Evolutionary conservation across 2,329 filamentous ascomycete genomes (phyloP), one percentile per base, ranked within the genome.

Genomic region (Thelonectria rubi): DNA sequence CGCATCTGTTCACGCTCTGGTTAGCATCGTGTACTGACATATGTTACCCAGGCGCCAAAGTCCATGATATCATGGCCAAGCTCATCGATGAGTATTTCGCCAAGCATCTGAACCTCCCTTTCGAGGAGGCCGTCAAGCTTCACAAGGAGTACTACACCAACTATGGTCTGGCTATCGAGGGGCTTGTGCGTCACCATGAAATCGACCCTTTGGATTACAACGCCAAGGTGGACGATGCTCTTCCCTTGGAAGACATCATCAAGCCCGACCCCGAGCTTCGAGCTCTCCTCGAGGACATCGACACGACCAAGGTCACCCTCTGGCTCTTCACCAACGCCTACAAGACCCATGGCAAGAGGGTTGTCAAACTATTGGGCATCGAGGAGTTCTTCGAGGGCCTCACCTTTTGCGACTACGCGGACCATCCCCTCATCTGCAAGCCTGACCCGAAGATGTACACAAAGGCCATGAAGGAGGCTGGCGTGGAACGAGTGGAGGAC

Each of bases 311-410:
- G 75, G 91, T 97, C 65, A 93, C 88, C 65, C 81, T 93, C 30
- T 99, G 96, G 95, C 87, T 99, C 2, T 90, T 99, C 72, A 99
- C 96, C 2, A 99, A 99, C 73, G 95, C 96, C 20, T 97, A 99
- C 72, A 82, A 96, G 66, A 98, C 84, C 34, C 95, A 99, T 73
- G 95, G 88, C 32, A 89, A 87, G 72, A 82, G 93, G 43, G 95
- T 99, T 0, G 88, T 97, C 12, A 88, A 84, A 62, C 80, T 99
- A 18, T 82, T 99, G 2, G 89, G 86, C 2, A 82, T 99, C 21
- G 93, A 96, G 2, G 92, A 97, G 74, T 80, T 94, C 24, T 99
- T 99, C 73, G 94, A 98, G 65, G 95, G 95, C 8, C 87, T 98
- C 63, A 99, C 95, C 0, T 99, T 88, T 76, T 99, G 96, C 74